Evolutionary conservation across 2,329 filamentous ascomycete genomes (phyloP), one percentile per base, ranked within the genome.

Genomic region (Leptographium flavum): DNA sequence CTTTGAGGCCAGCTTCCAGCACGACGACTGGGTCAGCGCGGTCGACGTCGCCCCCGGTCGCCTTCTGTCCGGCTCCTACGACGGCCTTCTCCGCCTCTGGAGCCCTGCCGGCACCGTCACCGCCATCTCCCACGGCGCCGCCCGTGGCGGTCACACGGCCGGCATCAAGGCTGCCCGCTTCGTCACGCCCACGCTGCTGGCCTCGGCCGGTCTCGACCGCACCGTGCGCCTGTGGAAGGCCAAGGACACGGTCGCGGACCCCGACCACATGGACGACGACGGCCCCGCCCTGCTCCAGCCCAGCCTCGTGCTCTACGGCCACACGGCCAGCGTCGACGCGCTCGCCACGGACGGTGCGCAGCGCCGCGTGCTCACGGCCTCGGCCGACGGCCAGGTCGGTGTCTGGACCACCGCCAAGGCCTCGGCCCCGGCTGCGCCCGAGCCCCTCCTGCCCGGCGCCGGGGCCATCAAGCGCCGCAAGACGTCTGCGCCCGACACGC

Each of bases 21-120:
- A 98, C 61, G 88, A 98, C 58, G 92, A 96, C 62, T 98, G 92
- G 92, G 84, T 98, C 41, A 86, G 85, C 59, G 76, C 77, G 23
- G 79, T 96, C 23, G 87, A 95, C 60, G 75, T 94, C 5, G 68
- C 94, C 22, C 88, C 87, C 19, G 59, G 61, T 45, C 70, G 84
- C 50, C 81, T 96, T 49, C 67, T 94, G n/a, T 93, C 87, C n/a
- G 87, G 80, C 27, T 90, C 86, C 40, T 96, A 94, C 59, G 92
- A 98, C 60, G 90, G 90, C 9, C 66, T 94, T 15, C 66, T 96
- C 46, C 74, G 88, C 53, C 73, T 96, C 51, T 98, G 92, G 90
- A 84, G 92, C 55, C 80, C 81, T 52, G 88, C 87, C 1, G 87
- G 86, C n/a, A 74, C 92, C 49, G 69, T 83, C n/a, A 69, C 94